Conservation (phyloP, 2,329 filamentous ascomycete genomes). For the Endocalyx cinctus region DNA sequence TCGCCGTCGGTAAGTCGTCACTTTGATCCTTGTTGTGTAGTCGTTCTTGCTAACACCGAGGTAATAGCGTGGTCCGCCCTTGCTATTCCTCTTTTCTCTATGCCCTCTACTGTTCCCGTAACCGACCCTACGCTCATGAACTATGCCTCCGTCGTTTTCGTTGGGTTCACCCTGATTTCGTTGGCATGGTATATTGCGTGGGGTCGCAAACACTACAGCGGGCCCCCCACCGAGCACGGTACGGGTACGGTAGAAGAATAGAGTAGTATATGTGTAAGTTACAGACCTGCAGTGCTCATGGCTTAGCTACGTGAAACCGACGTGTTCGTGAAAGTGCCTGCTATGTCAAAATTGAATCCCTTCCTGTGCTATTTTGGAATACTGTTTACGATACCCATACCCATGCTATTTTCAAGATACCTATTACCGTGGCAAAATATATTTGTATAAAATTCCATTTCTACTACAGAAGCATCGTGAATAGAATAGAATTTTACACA, state of each 20-base stretch:
- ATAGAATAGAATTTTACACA: no score
- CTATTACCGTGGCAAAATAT: no score
- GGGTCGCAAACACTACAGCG: conserved; percentile 65
- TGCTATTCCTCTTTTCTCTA: conserved; percentile 70
- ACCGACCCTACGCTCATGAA: conserved; percentile 55
- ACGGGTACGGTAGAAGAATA: conserved; percentile 9
- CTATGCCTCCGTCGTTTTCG: conserved; percentile 72
- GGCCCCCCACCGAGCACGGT: conserved; percentile 55
- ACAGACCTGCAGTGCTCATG: conserved; percentile 3
- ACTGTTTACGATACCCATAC: no score
- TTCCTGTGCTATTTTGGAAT: no score
- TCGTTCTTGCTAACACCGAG: no score
- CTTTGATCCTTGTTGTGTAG: no score
- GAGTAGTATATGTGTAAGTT: background rate
- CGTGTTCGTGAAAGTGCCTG: no score
- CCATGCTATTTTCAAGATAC: no score
- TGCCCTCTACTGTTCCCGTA: conserved; percentile 62
- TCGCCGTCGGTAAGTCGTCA: conserved; percentile 54
- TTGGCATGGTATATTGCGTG: conserved; percentile 64
- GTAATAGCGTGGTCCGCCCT: conserved; percentile 58
- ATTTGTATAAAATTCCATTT: no score
- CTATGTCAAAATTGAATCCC: no score
- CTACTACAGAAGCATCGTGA: no score
- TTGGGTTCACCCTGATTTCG: conserved; percentile 58
- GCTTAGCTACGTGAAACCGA: no score